phyloP scores from a whole-genome alignment of 805 yeast genomes.

The Lipomyces yamanashiensis region DNA sequence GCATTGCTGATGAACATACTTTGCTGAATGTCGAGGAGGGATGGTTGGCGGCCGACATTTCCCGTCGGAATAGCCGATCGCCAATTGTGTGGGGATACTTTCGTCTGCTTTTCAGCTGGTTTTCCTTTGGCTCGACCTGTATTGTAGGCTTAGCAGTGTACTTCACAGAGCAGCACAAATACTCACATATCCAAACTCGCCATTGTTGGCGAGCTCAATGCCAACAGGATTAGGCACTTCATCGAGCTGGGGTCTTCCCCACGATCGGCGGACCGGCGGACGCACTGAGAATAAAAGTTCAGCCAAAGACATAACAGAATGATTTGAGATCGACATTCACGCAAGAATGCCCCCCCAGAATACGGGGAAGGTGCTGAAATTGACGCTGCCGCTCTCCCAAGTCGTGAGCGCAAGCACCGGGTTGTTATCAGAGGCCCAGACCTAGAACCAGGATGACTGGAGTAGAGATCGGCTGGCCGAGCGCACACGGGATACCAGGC shows the following conservation, averaged over 20 bases:
- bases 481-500: no score
- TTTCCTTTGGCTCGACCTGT: conserved; percentile 26
- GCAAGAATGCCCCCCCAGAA: background rate
- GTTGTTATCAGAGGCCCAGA: background rate
- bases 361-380: conserved; percentile 1
- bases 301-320: conserved; percentile 27
- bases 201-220: conserved; percentile 28
- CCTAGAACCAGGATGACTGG: background rate
- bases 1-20: conserved; percentile 11
- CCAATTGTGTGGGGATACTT: conserved; percentile 28
- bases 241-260: conserved; percentile 7
- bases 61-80: conserved; percentile 32
- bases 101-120: conserved; percentile 24
- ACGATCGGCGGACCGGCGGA: conserved; percentile 22
- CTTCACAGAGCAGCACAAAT: background rate
- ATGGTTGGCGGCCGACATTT: conserved; percentile 15
- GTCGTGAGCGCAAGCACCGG: background rate
- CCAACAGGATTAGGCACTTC: conserved; percentile 35
- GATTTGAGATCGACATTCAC: background rate
- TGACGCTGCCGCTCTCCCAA: background rate
- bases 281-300: conserved; percentile 29
- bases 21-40: conserved; percentile 26
- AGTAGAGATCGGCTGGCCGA: background rate
- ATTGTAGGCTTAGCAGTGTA: background rate
- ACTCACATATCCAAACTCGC: conserved; percentile 35